Evolutionary conservation across 306 rosid genomes (phyloP).

Genomic region (Inga leiocalycina): DNA sequence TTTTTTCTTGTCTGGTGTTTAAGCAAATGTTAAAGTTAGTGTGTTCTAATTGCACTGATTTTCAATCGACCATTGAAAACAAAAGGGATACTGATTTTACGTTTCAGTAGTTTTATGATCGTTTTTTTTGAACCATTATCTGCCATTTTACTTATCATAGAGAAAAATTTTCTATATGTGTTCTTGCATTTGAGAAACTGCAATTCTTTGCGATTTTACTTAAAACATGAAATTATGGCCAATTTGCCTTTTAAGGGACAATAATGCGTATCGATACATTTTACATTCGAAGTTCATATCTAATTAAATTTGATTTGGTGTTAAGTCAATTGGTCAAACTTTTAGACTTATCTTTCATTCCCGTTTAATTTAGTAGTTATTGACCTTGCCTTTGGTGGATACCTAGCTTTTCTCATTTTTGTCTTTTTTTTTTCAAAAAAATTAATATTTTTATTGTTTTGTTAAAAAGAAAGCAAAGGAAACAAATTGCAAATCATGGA

Average conservation of each 20-base stretch:
- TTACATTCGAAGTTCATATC: not conserved
- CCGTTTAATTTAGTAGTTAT: not conserved
- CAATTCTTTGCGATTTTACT: not conserved
- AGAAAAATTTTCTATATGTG: not conserved
- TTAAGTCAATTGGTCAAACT: not conserved
- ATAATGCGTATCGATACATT: not conserved
- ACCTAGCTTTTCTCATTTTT: not conserved
- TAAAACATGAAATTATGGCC: not conserved
- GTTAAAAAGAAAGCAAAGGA: not conserved
- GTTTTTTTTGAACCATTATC: not conserved
- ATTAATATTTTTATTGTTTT: not conserved
- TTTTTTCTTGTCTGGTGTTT: not conserved
- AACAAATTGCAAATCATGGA: conserved; percentile 10
- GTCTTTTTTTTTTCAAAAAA: not conserved
- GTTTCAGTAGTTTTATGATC: not conserved
- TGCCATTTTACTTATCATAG: not conserved
- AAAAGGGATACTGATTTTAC: not conserved
- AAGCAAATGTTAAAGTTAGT: not conserved
- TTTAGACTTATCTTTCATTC: not conserved
- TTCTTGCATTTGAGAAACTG: not conserved
- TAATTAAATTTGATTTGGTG: not conserved
- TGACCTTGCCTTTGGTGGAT: not conserved
- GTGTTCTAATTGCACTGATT: not conserved
- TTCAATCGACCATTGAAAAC: not conserved
- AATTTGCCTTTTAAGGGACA: not conserved